Evolutionary conservation across 2,329 filamentous ascomycete species (phyloP).

Genomic region (Didymella segeticola): DNA sequence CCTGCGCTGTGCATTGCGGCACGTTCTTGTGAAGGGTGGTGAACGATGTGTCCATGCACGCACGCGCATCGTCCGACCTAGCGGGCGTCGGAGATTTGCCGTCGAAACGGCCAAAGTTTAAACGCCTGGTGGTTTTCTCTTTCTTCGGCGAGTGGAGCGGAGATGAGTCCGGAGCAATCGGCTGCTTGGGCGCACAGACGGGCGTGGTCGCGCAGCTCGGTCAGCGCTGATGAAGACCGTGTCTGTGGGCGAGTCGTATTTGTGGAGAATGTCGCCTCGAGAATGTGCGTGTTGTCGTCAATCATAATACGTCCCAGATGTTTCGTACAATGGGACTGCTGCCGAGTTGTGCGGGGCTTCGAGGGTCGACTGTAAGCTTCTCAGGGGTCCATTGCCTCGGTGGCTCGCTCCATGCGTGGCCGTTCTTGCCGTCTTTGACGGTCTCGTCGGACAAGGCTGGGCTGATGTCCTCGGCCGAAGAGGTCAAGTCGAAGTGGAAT

Average conservation of each 20-base stretch:
- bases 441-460: constrained; percentile 43
- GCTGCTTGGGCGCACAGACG: constrained; percentile 8
- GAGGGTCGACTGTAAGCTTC: constrained; percentile 68
- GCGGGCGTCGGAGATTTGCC: constrained; percentile 10
- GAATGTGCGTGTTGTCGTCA: neutral
- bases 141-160: constrained; percentile 12
- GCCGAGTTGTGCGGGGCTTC: constrained; percentile 76
- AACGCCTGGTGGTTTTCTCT: neutral
- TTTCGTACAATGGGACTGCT: constrained; percentile 78
- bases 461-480: constrained; percentile 35
- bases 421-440: constrained; percentile 39
- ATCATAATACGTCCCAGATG: constrained; percentile 77
- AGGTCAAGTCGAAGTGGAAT: constrained; percentile 45
- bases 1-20: too few relatives aligned
- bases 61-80: neutral
- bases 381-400: constrained; percentile 56
- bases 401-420: constrained; percentile 37
- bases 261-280: constrained; percentile 1
- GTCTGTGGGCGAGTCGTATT: constrained; percentile 8
- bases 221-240: constrained; percentile 1
- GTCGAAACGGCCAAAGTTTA: constrained; percentile 9
- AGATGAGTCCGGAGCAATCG: constrained; percentile 4
- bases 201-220: neutral
- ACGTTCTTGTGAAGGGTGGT: neutral
- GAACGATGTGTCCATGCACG: neutral